Evolutionary conservation across 371 early-diverging fungal species (phyloP).

Genomic region (Mucor velutinosus): DNA sequence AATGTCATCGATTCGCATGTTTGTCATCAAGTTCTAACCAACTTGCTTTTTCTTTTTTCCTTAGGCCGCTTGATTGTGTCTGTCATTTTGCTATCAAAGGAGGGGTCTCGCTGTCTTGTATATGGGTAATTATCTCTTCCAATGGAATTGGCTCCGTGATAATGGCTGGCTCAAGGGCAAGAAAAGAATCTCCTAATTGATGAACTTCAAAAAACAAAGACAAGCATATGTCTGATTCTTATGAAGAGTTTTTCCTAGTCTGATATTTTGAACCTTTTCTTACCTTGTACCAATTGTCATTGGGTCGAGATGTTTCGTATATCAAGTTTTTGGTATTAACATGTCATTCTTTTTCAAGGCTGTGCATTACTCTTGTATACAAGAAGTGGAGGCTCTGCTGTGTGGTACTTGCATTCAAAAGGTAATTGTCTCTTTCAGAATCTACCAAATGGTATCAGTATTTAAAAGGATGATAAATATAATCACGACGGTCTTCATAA

Average conservation of each 20-base stretch:
- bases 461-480: conserved; percentile 32
- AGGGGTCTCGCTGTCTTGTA: neutral
- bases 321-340: conserved; percentile 3
- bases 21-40: neutral
- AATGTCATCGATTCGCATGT: conserved; percentile 6
- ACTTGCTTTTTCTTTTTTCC: conserved; percentile 9
- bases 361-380: neutral
- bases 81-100: neutral
- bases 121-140: neutral
- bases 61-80: neutral
- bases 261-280: conserved; percentile 27
- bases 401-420: neutral
- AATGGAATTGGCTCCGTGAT: neutral
- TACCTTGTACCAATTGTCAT: conserved; percentile 4
- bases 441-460: neutral
- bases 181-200: conserved; percentile 25
- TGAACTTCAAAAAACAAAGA: conserved; percentile 44
- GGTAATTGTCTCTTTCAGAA: neutral
- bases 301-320: neutral
- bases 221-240: conserved; percentile 73
- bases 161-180: neutral
- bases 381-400: neutral
- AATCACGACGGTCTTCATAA: conserved; percentile 60
- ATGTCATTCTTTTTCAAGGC: neutral
- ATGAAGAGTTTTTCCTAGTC: conserved; percentile 34